phyloP scores from a whole-genome alignment of 371 early-diverging fungal genomes.

The Coemansia sp. region DNA sequence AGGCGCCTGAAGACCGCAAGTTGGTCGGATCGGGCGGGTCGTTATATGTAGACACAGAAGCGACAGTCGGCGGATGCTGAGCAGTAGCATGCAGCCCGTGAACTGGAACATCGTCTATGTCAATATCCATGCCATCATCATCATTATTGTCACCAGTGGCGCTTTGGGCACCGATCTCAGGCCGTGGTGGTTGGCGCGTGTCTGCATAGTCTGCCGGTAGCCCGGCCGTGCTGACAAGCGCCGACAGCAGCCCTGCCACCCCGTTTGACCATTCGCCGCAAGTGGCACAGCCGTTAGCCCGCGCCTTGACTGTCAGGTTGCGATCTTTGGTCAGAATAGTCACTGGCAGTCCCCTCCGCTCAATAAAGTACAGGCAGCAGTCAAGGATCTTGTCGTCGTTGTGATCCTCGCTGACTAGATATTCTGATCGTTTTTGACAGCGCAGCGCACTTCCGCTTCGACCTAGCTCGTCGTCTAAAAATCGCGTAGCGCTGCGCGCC shows the following conservation, averaged over 20 bases:
- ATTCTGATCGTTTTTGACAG: conserved; percentile 38
- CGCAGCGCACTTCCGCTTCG: conserved; percentile 25
- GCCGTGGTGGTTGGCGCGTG: too few relatives aligned
- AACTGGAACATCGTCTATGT: conserved; percentile 1
- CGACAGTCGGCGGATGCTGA: not conserved
- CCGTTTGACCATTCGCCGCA: conserved; percentile 21
- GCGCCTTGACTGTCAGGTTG: conserved; percentile 35
- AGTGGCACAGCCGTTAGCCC: conserved; percentile 35
- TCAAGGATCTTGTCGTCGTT: conserved; percentile 45
- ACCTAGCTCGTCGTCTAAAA: conserved; percentile 21
- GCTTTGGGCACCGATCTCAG: too few relatives aligned
- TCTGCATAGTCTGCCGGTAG: not conserved
- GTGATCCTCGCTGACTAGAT: conserved; percentile 14
- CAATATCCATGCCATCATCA: conserved; percentile 21
- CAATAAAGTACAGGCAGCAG: conserved; percentile 42
- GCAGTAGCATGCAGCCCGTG: not conserved
- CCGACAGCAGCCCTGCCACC: conserved; percentile 11
- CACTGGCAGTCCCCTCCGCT: conserved; percentile 22
- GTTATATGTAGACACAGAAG: too few relatives aligned
- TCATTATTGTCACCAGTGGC: not conserved
- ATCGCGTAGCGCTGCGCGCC: conserved; percentile 35
- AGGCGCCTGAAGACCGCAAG: too few relatives aligned
- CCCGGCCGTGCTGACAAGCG: conserved; percentile 8
- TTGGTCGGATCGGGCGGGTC: too few relatives aligned
- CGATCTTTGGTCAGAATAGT: conserved; percentile 35